Evolutionary conservation across 2,329 filamentous ascomycete species (phyloP), one percentile per base, ranked within the genome.

Genomic region (Hypoxylon sp.): DNA sequence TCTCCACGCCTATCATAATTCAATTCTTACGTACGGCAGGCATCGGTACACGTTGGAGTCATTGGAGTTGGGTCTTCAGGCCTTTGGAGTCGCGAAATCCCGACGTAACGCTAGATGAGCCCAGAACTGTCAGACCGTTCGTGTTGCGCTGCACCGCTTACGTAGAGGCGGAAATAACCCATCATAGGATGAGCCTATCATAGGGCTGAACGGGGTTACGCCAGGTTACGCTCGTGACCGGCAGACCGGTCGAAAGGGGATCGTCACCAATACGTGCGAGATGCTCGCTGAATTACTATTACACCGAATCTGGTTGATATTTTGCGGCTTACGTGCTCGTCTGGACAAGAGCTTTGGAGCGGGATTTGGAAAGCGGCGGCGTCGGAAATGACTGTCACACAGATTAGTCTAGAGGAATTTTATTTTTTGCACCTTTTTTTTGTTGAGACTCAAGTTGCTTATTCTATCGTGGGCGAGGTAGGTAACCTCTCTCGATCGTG

Each of bases 171-270:
- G 49, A 49, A 54, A 46, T 52, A 31, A 40, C 60, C 57, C 60
- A 57, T 63, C 42, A 60, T 58, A 60, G 43, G 60, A n/a, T n/a
- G n/a, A n/a, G n/a, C n/a, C 57, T 63, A 57, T 63, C 42, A 60
- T 58, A 60, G 43, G 60, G 60, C 60, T 63, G 60, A 60, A 63
- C 24, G 35, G 10, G 41, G 60, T 63, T 29, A 52, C 53, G 55
- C 57, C 15, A 24, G 8, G n/a, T 33, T 40, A 47, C 31, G 23
- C 56, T 53, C 53, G 57, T 60, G 49, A 63, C 57, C 57, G 49
- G 57, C 49, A 58, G 49, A 63, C 57, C 57, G 49, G 57, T 52
- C 17, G 29, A 56, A 45, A 50, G 23, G 29, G n/a, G n/a, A 31
- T 15, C 33, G 42, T 21, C 60, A 55, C 53, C 55, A 43, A 35